Base-by-base conservation (phyloP, 495 filamentous ascomycete genomes). In the Aspergillus heteromorphus region DNA sequence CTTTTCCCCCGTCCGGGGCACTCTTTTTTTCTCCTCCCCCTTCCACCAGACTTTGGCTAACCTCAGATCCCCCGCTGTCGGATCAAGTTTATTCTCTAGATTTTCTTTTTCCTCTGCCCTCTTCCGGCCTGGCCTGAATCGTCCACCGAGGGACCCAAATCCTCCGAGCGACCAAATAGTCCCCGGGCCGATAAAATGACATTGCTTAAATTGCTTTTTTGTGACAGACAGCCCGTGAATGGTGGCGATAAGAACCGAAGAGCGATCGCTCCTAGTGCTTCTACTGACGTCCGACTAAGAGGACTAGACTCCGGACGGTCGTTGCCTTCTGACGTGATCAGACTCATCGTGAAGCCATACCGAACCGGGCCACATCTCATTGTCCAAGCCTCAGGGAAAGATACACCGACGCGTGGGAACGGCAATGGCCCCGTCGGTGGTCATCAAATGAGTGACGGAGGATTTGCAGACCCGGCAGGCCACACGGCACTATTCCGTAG, bases 1-100 rank as follows among this genome's bases (percentile, higher is more conserved):
- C 49, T 54, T 54, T 53, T 58, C 45, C 34, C 34, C 45, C 42
- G 30, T 42, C 23, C 23, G 23, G 23, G 23, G 23, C 45, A 18
- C 40, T 45, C 17, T 40, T 40, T 58, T 40, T 43, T 21, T 43
- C 42, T 51, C 30, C 50, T 21, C 55, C 49, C 42, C 57, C 25
- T 27, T 51, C 45, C 40, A 27, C 36, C 31, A 16, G 34, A 18
- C 31, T 36, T 29, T 27, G 43, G 43, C 43, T 27, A 27, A 47
- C 21, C 21, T 47, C 27, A 47, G 43, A 47, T 47, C 43, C 43
- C 27, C 27, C 43, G 27, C 21, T 20, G 25, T 27, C 20, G 11
- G 27, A 23, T 60, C 17, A 43, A 49, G 17, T 40, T 49, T 51
- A 53, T 52, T 49, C 38, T 23, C 25, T 41, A 27, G 27, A 38